Base-by-base conservation (phyloP, 2,329 filamentous ascomycete species). In the Tolypocladium nubicola region DNA sequence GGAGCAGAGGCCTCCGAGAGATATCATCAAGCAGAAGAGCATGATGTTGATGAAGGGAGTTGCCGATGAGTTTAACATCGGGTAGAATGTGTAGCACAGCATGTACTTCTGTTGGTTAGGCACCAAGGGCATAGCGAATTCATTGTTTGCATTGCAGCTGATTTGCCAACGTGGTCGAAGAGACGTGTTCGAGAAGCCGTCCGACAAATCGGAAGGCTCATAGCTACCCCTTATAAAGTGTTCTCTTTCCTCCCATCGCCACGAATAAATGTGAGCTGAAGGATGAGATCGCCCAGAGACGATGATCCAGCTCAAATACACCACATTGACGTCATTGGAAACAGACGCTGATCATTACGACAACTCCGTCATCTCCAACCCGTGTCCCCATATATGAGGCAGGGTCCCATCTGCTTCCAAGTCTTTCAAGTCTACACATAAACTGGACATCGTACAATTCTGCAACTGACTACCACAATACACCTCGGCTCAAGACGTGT, bases 31-130 rank as follows among this genome's bases (percentile, higher is more conserved):
- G 79, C 82, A 67, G 80, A 84, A 83, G 61, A 82, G 77, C 70
- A 82, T 79, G 71, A 87, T 83, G 82, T 75, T 84, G 73, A 81
- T 81, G 74, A 85, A 82, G 72, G 82, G 84, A 63, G 77, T 76
- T 59, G 81, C 83, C 23, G 78, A 79, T 61, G 85, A 88, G 72
- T 88, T 88, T 66, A 88, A 88, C 67, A 80, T 88, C 67, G 84
- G 84, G 19, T 86, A 73, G 57, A 11, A 30, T 40, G 26, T 10
- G 23, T 26, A 9, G 23, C 35, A 26, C 53, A 47, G 40, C 45
- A 52, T 21, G 30, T 16, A 13, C 53, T 23, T 19, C 26, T 30
- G 26, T 30, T 30, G 26, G 47, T 21, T 13, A 35, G 19, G 47
- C 19, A 35, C 21, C 26, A 30, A 30, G 26, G 26, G 26, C 26